Evolutionary conservation across 208 protist species (phyloP).

Genomic region (Trypanosomatidae sp.): DNA sequence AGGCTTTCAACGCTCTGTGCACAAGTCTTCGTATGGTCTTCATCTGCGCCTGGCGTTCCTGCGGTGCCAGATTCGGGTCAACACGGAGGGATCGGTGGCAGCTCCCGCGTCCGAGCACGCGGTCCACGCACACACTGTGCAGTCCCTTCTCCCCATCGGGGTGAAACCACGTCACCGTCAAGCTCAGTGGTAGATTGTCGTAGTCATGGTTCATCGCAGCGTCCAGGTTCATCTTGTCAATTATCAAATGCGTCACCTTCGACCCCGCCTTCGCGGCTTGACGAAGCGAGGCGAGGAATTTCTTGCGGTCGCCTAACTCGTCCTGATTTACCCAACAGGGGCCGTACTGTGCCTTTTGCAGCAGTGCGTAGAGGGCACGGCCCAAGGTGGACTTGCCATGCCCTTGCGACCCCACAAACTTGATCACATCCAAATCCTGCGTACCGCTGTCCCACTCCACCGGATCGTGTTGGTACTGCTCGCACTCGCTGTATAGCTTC

Average conservation of each 20-base stretch:
- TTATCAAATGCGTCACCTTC: conserved; percentile 46
- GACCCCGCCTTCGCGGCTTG: conserved; percentile 17
- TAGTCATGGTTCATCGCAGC: conserved; percentile 47
- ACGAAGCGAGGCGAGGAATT: conserved; percentile 40
- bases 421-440: conserved; percentile 45
- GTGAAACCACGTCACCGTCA: conserved; percentile 51
- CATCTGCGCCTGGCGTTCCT: conserved; percentile 14
- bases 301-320: conserved; percentile 43
- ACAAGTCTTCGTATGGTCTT: conserved; percentile 30
- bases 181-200: conserved; percentile 25
- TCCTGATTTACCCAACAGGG: conserved; percentile 78
- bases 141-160: conserved; percentile 36
- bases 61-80: background rate
- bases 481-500: conserved; percentile 27
- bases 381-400: conserved; percentile 69
- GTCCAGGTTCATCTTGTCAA: conserved; percentile 84
- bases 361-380: conserved; percentile 43
- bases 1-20: conserved; percentile 23
- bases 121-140: conserved; percentile 34
- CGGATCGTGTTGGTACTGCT: conserved; percentile 28
- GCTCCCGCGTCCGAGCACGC: conserved; percentile 39
- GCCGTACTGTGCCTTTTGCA: conserved; percentile 25
- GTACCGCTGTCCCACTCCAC: conserved; percentile 22
- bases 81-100: conserved; percentile 51
- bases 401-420: conserved; percentile 62